A percentile compares a stretch with the other conserved stretches of the same genome.
phyloP scores from a whole-genome alignment of 2,329 filamentous ascomycete genomes.

The Sporothrix euskadiensis region DNA sequence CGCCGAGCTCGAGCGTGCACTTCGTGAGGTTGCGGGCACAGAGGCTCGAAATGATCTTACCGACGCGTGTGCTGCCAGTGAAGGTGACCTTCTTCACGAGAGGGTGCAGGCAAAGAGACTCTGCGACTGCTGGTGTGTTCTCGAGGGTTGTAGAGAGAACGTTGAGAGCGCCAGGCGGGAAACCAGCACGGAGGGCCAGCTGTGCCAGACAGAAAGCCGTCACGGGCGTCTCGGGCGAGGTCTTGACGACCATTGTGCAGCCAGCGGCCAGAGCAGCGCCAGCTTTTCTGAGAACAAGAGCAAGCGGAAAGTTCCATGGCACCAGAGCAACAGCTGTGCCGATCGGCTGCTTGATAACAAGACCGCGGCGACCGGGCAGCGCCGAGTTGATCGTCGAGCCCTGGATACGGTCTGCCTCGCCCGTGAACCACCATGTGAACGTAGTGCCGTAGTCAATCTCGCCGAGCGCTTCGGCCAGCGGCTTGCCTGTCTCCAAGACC shows the following conservation, averaged over 20 bases:
- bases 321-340: constrained; percentile 68
- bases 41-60: constrained; percentile 63
- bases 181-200: constrained; percentile 69
- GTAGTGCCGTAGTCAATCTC: constrained; percentile 58
- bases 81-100: constrained; percentile 68
- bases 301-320: constrained; percentile 72
- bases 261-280: constrained; percentile 69
- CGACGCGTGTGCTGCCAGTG: constrained; percentile 70
- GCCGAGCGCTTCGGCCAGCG: constrained; percentile 53
- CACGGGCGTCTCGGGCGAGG: constrained; percentile 72
- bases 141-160: constrained; percentile 49
- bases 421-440: constrained; percentile 60
- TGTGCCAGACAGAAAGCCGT: constrained; percentile 69
- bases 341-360: constrained; percentile 74
- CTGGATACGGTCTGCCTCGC: constrained; percentile 52
- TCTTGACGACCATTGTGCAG: constrained; percentile 73
- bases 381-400: constrained; percentile 62
- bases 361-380: constrained; percentile 62
- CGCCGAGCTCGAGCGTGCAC: constrained; percentile 68
- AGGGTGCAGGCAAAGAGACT: constrained; percentile 50
- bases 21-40: constrained; percentile 69
- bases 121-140: constrained; percentile 48
- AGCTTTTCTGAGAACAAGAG: constrained; percentile 67
- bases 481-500: constrained; percentile 58
- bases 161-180: constrained; percentile 70